Base-by-base conservation (phyloP, 331 rosid genomes). In the Dryas integrifolia region DNA sequence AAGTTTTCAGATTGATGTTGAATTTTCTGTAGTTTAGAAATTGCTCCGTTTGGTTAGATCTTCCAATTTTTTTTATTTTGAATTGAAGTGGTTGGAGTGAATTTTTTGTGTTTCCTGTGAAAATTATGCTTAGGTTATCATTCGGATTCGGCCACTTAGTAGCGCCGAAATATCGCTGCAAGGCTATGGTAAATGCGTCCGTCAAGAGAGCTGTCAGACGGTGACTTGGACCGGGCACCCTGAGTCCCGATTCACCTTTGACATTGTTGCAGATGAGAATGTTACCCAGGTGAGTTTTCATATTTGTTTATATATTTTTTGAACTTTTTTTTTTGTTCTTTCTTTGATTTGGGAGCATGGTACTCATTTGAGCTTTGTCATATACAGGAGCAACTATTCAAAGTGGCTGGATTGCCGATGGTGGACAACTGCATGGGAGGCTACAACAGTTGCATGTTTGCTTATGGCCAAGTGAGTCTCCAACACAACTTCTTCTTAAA, bases 381-480 rank as follows among this genome's bases (percentile, higher is more conserved):
- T 5, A 6, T 69, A 65, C 96, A 95, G 99, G 99, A 95, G 85
- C 88, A 87, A 1, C 86, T 95, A 64, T 95, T 95, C 74, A 92
- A 92, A 83, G 93, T 84, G 62, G 99, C 99, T 58, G 99, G 99
- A 76, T 69, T 95, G 73, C 96, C 96, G 8, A 95, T 95, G 98
- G 90, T 95, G 67, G 99, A 92, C 77, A 95, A 95, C 72, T 95
- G 99, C 78, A 84, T 95, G 88, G 95, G 82, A 60, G 99, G 99
- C 69, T 95, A 95, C 85, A 95, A 95, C 79, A 92, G 98, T 79
- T 95, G 99, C 83, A 95, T 95, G 99, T 95, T 95, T 85, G 99
- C 98, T 56, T 95, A 95, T 87, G 99, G 99, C 43, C 99, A 95
- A 86, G 99, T 95, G 85, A 82, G 98, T 79, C 14, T 77, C 72